phyloP scores from a whole-genome alignment of 306 rosid genomes.

The Ziziphus jujuba region DNA sequence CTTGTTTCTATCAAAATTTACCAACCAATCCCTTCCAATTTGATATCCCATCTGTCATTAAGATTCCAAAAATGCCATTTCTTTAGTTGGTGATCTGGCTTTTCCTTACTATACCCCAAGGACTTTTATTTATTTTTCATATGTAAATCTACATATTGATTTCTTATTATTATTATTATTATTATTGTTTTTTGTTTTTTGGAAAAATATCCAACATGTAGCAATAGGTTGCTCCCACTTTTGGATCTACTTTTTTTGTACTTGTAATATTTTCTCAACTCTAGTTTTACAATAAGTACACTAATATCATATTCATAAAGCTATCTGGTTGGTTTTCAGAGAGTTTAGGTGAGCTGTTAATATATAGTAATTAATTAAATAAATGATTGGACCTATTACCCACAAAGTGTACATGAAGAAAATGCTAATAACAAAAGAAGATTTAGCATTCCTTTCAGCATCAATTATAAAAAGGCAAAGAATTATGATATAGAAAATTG shows the following conservation, averaged over 20 bases:
- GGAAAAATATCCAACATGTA: too few relatives aligned
- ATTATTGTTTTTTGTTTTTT: too few relatives aligned
- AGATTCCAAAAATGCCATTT: slow-evolving; percentile 27
- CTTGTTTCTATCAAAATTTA: slow-evolving; percentile 38
- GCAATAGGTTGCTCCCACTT: not conserved
- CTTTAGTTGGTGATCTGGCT: slow-evolving; percentile 20
- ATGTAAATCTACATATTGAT: not conserved
- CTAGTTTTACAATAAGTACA: not conserved
- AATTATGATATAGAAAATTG: not conserved
- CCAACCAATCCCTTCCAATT: slow-evolving; percentile 47
- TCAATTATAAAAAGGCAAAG: not conserved
- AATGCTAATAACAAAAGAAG: not conserved
- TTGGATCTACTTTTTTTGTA: not conserved
- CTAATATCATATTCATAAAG: not conserved
- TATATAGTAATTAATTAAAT: not conserved
- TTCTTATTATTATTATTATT: too few relatives aligned
- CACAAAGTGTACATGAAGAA: not conserved
- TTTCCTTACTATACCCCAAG: not conserved
- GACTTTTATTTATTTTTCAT: not conserved
- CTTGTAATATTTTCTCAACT: not conserved
- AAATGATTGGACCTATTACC: slow-evolving; percentile 19
- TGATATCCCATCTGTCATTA: slow-evolving; percentile 49
- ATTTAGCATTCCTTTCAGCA: slow-evolving; percentile 8
- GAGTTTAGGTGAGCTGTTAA: not conserved
- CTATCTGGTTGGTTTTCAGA: not conserved